phyloP scores from a whole-genome alignment of 805 yeast genomes.

The Nakazawaea ernobii region DNA sequence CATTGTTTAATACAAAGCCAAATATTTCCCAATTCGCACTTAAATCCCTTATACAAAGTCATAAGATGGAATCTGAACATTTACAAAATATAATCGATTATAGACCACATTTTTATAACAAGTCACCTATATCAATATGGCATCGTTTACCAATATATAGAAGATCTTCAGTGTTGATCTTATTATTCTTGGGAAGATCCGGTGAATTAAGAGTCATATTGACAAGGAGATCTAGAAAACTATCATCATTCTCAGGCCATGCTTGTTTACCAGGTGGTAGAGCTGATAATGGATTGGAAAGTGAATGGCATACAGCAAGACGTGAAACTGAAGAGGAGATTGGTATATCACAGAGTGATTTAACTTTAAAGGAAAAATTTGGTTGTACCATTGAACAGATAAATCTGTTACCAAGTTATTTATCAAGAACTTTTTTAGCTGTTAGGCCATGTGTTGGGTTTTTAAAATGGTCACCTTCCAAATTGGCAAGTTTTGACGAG shows the following conservation, averaged over 20 bases:
- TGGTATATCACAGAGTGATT: constrained; percentile 54
- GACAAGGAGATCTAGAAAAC: constrained; percentile 67
- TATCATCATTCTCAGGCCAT: constrained; percentile 81
- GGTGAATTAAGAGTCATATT: constrained; percentile 76
- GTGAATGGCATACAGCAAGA: constrained; percentile 68
- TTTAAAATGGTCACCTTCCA: constrained; percentile 35
- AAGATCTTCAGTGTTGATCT: constrained; percentile 73
- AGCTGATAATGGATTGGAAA: constrained; percentile 63
- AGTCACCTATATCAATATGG: constrained; percentile 45
- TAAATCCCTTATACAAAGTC: constrained; percentile 14
- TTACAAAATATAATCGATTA: constrained; percentile 29
- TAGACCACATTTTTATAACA: constrained; percentile 28
- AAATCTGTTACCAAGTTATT: constrained; percentile 65
- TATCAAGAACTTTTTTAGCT: constrained; percentile 75
- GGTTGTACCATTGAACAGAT: constrained; percentile 60
- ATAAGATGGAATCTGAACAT: constrained; percentile 27
- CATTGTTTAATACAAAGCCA: constrained; percentile 7
- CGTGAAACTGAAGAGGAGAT: constrained; percentile 88
- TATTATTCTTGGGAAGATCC: constrained; percentile 63
- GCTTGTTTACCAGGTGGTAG: constrained; percentile 93
- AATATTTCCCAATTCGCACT: constrained; percentile 7
- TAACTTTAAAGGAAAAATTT: constrained; percentile 31
- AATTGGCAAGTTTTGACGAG: constrained; percentile 20
- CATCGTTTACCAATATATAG: constrained; percentile 56
- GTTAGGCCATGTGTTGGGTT: constrained; percentile 79